These are phyloP conservation scores for Erodium texanum DNA, from an alignment of 441 rosid species.

Conservation along the genomic window DNA sequence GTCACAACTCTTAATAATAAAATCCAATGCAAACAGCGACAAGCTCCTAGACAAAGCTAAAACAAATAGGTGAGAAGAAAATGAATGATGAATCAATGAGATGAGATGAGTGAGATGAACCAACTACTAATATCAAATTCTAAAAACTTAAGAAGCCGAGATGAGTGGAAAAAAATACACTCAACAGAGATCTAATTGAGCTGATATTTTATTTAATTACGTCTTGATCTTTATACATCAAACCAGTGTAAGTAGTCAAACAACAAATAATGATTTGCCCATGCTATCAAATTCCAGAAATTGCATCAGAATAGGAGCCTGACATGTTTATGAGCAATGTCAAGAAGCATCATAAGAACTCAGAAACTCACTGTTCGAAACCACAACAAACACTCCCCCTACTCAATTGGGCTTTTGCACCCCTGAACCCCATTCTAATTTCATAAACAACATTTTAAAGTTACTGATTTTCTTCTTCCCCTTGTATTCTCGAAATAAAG, in stretches of 20 bases:
- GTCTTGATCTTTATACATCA: background rate
- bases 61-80: too few species aligned
- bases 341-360: background rate
- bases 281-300: background rate
- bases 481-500: background rate
- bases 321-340: background rate
- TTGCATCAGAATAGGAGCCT: background rate
- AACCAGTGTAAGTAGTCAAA: background rate
- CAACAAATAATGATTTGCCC: background rate
- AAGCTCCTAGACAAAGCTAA: too few species aligned
- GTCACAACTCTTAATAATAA: too few species aligned
- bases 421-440: background rate
- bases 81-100: too few species aligned
- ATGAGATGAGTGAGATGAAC: too few species aligned
- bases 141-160: too few species aligned
- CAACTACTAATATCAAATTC: too few species aligned
- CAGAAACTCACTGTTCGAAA: background rate
- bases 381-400: background rate
- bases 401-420: background rate
- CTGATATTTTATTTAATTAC: background rate
- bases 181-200: background rate
- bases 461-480: background rate
- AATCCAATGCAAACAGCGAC: too few species aligned
- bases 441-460: background rate
- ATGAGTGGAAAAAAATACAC: too few species aligned